These are phyloP conservation scores for Seminavis robusta DNA, from an alignment of 108 stramenopile genomes.

Conservation along the genomic window DNA sequence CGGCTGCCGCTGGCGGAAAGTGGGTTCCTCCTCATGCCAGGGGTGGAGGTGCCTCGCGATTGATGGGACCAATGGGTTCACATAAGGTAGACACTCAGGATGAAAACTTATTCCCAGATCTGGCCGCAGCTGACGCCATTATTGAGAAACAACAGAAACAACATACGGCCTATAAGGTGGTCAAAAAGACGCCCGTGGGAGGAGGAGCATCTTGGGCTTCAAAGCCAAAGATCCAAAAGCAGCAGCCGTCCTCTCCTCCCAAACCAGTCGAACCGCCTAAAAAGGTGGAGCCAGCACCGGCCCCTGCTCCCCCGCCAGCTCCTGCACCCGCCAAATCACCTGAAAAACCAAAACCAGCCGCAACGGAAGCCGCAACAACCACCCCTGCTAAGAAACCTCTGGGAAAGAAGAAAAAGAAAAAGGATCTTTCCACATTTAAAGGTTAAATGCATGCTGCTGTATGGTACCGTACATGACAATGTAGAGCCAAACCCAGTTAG, in stretches of 20 bases:
- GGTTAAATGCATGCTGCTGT: too few species aligned
- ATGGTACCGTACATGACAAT: too few species aligned
- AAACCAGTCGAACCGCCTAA: slow-evolving; percentile 1
- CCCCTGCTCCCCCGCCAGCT: slow-evolving; percentile 15
- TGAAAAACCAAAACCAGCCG: slow-evolving; percentile 1
- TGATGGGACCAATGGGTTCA: neutral
- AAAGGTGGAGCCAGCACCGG: slow-evolving; percentile 11
- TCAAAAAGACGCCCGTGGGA: slow-evolving; percentile 54
- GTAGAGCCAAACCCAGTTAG: too few species aligned
- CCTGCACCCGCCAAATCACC: slow-evolving; percentile 27
- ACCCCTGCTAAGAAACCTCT: slow-evolving; percentile 6
- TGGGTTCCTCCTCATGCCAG: slow-evolving; percentile 44
- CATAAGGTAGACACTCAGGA: slow-evolving; percentile 36
- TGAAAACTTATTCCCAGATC: slow-evolving; percentile 82
- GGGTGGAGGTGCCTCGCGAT: slow-evolving; percentile 7
- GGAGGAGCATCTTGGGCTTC: slow-evolving; percentile 59
- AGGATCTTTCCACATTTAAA: slow-evolving; percentile 80
- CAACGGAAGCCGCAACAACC: slow-evolving; percentile 6
- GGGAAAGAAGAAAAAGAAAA: slow-evolving; percentile 82
- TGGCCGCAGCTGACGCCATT: slow-evolving; percentile 78
- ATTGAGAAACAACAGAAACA: slow-evolving; percentile 65
- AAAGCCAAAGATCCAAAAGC: slow-evolving; percentile 25
- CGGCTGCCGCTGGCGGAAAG: slow-evolving; percentile 23
- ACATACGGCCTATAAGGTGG: slow-evolving; percentile 24
- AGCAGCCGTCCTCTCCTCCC: slow-evolving; percentile 15